phyloP scores from a whole-genome alignment of 129 eudicot species.

The Artemisia tridentata region DNA sequence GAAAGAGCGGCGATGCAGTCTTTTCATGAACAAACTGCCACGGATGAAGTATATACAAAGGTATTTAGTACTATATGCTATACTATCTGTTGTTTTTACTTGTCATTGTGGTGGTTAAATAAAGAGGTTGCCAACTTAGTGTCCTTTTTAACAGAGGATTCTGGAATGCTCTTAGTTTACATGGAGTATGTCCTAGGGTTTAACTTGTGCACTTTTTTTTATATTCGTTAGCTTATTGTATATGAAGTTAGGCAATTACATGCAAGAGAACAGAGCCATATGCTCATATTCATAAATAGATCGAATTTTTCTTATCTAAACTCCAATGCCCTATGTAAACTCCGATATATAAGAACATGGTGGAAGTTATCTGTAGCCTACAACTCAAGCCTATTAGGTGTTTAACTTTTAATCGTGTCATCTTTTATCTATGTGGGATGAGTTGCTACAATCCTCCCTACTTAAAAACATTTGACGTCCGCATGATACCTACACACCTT shows the following conservation, averaged over 20 bases:
- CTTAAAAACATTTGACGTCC: neutral
- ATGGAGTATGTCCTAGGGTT: neutral
- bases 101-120: constrained; percentile 5
- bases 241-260: constrained; percentile 4
- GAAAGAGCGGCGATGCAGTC: constrained; percentile 71
- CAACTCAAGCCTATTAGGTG: too few relatives aligned
- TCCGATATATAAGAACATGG: too few relatives aligned
- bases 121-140: constrained; percentile 1
- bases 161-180: constrained; percentile 9
- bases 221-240: too few relatives aligned
- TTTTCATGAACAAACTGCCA: constrained; percentile 68
- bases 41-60: constrained; percentile 73
- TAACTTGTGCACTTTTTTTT: neutral
- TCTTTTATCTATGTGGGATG: too few relatives aligned
- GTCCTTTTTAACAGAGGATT: neutral
- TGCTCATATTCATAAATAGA: neutral
- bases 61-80: constrained; percentile 27
- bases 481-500: too few relatives aligned
- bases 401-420: too few relatives aligned
- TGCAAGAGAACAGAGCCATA: neutral
- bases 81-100: neutral
- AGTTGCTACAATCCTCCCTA: too few relatives aligned
- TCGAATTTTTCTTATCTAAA: neutral
- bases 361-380: neutral
- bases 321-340: too few relatives aligned